phyloP scores from a whole-genome alignment of 192 early-diverging fungal species.

The Lobulomyces angularis region DNA sequence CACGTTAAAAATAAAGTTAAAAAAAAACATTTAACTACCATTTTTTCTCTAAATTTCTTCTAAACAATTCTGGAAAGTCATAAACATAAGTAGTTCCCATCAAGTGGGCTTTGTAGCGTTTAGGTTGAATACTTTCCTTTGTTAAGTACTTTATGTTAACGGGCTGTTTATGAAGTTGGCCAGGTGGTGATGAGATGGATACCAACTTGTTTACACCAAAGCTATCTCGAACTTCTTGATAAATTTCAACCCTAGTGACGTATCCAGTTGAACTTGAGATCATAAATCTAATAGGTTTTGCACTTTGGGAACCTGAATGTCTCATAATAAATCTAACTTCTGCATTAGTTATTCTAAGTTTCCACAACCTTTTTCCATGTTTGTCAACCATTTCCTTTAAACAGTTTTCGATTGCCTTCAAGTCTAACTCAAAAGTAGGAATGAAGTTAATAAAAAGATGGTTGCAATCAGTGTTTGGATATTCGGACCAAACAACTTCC shows the following conservation, averaged over 20 bases:
- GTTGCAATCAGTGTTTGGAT: slow-evolving; percentile 97
- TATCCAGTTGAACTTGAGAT: slow-evolving; percentile 86
- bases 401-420: slow-evolving; percentile 66
- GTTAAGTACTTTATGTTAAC: slow-evolving; percentile 76
- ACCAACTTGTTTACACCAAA: slow-evolving; percentile 70
- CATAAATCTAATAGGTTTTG: slow-evolving; percentile 77
- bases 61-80: slow-evolving; percentile 97
- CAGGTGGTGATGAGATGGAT: slow-evolving; percentile 61
- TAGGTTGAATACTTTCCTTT: slow-evolving; percentile 92
- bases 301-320: slow-evolving; percentile 35
- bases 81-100: slow-evolving; percentile 98
- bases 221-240: slow-evolving; percentile 78
- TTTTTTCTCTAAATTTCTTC: slow-evolving; percentile 63
- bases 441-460: slow-evolving; percentile 98
- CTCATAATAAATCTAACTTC: slow-evolving; percentile 88
- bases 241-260: slow-evolving; percentile 81
- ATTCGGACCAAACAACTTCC: slow-evolving; percentile 79
- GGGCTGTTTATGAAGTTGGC: slow-evolving; percentile 69
- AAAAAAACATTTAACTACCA: no score
- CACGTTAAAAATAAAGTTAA: no score
- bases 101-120: slow-evolving; percentile 93
- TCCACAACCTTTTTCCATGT: slow-evolving; percentile 89
- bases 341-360: slow-evolving; percentile 84
- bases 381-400: slow-evolving; percentile 83
- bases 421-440: slow-evolving; percentile 84